A percentile compares a stretch with the other conserved stretches of the same genome.
Evolutionary conservation across 179 eudicot genomes (phyloP).

Genomic region (Silene vulgaris): DNA sequence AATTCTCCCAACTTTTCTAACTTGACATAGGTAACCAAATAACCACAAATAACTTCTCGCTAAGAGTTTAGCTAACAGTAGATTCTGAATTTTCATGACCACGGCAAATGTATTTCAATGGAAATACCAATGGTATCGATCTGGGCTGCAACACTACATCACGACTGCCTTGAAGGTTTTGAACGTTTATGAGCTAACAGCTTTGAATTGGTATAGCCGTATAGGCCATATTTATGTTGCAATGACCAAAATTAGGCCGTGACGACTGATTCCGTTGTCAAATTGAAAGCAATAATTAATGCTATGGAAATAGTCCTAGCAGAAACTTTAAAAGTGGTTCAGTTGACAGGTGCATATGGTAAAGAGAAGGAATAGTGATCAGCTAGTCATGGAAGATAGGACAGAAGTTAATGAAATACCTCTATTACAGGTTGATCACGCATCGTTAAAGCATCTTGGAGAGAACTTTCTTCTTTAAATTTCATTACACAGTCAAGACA

Average conservation of each 20-base stretch:
- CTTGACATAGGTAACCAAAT: background rate
- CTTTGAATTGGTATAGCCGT: background rate
- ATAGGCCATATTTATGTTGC: background rate
- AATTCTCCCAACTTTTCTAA: too few species aligned
- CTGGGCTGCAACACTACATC: too few species aligned
- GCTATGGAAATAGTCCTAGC: background rate
- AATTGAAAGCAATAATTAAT: too few species aligned
- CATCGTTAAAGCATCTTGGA: slow-evolving; percentile 44
- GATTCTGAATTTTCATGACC: background rate
- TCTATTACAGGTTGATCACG: slow-evolving; percentile 48
- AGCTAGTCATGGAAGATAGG: background rate
- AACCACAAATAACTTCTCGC: background rate
- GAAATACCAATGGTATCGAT: too few species aligned
- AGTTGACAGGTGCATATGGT: slow-evolving; percentile 9
- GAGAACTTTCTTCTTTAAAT: slow-evolving; percentile 44
- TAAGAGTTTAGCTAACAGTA: background rate
- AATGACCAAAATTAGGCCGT: background rate
- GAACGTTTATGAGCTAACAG: background rate
- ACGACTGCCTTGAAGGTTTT: too few species aligned
- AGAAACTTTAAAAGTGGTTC: background rate
- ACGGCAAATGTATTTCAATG: too few species aligned
- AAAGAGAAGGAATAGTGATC: background rate
- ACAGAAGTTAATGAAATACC: slow-evolving; percentile 32
- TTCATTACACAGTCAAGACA: slow-evolving; percentile 63
- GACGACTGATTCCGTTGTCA: background rate